Base-by-base conservation (phyloP, 108 stramenopile genomes). In the Cyclotella atomus region DNA sequence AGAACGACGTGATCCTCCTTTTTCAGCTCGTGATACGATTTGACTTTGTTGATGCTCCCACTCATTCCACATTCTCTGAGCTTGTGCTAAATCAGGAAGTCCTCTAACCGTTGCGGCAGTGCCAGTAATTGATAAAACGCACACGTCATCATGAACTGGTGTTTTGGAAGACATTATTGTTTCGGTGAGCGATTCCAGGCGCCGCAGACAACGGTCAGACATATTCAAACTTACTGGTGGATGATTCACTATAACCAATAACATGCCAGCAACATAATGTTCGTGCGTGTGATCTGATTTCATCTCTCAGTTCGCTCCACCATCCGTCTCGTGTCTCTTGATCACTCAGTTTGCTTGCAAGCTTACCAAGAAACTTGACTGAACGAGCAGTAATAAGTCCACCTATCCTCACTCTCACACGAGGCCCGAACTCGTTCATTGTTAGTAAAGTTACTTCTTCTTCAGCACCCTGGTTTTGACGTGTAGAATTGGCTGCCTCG, bases 231-330 rank as follows among this genome's bases (percentile, higher is more conserved):
- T n/a, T n/a, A n/a, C n/a, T 97, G 3, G 94, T 95, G 14, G 89
- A 94, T 8, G 90, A 88, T 77, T 99, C 98, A 4, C 70, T 62
- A 68, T 99, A 99, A 30, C 97, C 98, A 62, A 98, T 81, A 0
- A 99, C 95, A 80, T 97, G 93, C 15, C 79, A 83, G 75, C 98
- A 99, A 69, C 97, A 92, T 28, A 99, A 77, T 21, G 91, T 88
- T 66, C 82, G 81, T 10, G 98, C 98, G 79, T 99, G 97, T 17
- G 92, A 87, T 41, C 91, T 70, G 33, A 99, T 87, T 80, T 99
- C 98, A 50, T 94, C 96, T n/a, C 98, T 79, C 19, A 99, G 82
- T 77, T 99, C 98, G 14, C 73, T 80, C 98, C 98, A 99, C 98
- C 98, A 99, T 0, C 89, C 88, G 65, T 98, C 97, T 36, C 96